A percentile compares a stretch with the other conserved stretches of the same genome.
Evolutionary conservation across 768 basidiomycete species (phyloP).

Genomic region (Trametes sanguinea): DNA sequence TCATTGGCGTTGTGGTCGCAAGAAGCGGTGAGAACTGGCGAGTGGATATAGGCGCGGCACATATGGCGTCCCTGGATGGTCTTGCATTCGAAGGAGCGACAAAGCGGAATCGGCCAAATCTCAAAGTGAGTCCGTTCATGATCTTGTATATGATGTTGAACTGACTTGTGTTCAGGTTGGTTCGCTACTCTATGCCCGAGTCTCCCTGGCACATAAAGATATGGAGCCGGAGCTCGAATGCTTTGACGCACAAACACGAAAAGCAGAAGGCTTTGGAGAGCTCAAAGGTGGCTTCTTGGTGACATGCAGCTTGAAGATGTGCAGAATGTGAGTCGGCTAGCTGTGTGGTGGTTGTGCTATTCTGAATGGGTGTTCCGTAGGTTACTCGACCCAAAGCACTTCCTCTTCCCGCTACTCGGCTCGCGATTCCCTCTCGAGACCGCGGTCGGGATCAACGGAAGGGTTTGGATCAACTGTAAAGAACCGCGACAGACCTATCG

Average conservation of each 20-base stretch:
- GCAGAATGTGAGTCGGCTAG: constrained; percentile 68
- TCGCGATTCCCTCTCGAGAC: constrained; percentile 82
- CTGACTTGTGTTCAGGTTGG: constrained; percentile 63
- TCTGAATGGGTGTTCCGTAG: constrained; percentile 40
- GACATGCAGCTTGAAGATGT: constrained; percentile 80
- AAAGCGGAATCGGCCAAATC: constrained; percentile 90
- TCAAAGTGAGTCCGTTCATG: constrained; percentile 63
- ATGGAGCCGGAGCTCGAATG: constrained; percentile 99
- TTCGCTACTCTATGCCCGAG: constrained; percentile 85
- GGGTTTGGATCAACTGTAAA: constrained; percentile 84
- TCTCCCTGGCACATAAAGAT: constrained; percentile 93
- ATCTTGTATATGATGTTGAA: not conserved
- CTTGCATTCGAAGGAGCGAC: constrained; percentile 96
- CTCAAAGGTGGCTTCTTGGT: constrained; percentile 87
- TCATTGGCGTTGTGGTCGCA: constrained; percentile 80
- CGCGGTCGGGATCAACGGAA: constrained; percentile 90
- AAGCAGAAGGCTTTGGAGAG: constrained; percentile 92
- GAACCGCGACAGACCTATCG: constrained; percentile 75
- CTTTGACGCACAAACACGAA: constrained; percentile 90
- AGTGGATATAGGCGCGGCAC: constrained; percentile 91
- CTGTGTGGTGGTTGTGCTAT: not conserved
- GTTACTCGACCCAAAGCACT: constrained; percentile 78
- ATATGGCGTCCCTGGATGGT: constrained; percentile 81
- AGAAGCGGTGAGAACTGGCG: constrained; percentile 88
- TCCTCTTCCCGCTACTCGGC: constrained; percentile 80